A percentile compares a stretch with the other conserved stretches of the same genome.
Conservation (phyloP, 148 eudicot genomes). For the Drosera capensis region DNA sequence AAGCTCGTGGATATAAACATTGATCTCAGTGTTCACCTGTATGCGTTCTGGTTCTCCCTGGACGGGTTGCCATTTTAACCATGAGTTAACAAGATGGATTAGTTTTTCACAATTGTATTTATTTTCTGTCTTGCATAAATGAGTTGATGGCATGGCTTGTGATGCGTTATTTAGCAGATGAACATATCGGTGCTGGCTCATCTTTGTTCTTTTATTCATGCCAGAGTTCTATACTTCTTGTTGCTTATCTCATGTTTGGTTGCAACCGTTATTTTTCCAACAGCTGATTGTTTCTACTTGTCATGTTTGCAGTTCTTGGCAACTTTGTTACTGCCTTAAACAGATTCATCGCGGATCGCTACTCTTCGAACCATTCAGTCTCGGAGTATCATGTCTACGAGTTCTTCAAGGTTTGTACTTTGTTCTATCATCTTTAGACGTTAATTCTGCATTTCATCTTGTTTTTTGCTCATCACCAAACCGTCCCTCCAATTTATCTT, state of each 20-base stretch:
- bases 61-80: too few species aligned
- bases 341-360: slow-evolving; percentile 59
- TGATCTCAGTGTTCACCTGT: too few species aligned
- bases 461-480: neutral
- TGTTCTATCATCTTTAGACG: neutral
- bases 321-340: slow-evolving; percentile 75
- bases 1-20: too few species aligned
- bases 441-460: neutral
- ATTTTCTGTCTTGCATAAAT: too few species aligned
- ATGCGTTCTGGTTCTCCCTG: too few species aligned
- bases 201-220: neutral
- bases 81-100: too few species aligned
- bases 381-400: slow-evolving; percentile 81
- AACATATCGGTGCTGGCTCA: too few species aligned
- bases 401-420: slow-evolving; percentile 49
- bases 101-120: too few species aligned
- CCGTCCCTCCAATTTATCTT: too few species aligned
- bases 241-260: neutral
- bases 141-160: too few species aligned
- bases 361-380: slow-evolving; percentile 45
- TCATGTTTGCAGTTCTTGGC: slow-evolving; percentile 58
- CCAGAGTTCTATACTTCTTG: slow-evolving; percentile 7
- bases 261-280: neutral
- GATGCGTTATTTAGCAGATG: too few species aligned
- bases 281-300: slow-evolving; percentile 3